Evolutionary conservation across 2,329 filamentous ascomycete genomes (phyloP).

Genomic region (Aspergillus ochraceoroseus): DNA sequence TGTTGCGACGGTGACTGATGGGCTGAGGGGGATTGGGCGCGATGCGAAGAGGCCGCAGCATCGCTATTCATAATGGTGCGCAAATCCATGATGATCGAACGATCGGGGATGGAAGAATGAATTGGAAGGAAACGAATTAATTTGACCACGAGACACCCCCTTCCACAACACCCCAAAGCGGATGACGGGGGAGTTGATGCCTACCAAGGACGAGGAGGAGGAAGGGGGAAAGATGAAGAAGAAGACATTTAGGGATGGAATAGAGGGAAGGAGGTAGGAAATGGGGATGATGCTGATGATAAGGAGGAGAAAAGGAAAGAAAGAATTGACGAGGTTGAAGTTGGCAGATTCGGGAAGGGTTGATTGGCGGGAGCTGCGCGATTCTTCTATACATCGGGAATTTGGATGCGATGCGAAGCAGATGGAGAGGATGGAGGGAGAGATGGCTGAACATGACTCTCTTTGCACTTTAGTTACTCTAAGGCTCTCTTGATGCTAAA

Average conservation of each 20-base stretch:
- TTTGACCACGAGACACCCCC: slow-evolving; percentile 11
- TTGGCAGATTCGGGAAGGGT: slow-evolving; percentile 3
- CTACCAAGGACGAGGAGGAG: slow-evolving; percentile 8
- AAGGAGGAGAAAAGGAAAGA: slow-evolving; percentile 8
- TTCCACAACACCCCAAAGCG: slow-evolving; percentile 15
- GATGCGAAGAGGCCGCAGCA: slow-evolving; percentile 32
- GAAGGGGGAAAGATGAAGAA: slow-evolving; percentile 1
- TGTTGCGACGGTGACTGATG: slow-evolving; percentile 26
- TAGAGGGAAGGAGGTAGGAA: not conserved
- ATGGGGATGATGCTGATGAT: slow-evolving; percentile 3
- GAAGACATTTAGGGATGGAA: slow-evolving; percentile 13
- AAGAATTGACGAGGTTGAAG: slow-evolving; percentile 6
- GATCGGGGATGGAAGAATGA: not conserved
- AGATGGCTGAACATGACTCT: too few species aligned
- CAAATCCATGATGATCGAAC: slow-evolving; percentile 45
- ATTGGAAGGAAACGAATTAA: not conserved
- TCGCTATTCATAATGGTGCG: slow-evolving; percentile 51
- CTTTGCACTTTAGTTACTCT: too few species aligned
- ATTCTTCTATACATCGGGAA: too few species aligned
- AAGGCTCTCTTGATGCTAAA: too few species aligned
- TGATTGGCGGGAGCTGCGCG: not conserved
- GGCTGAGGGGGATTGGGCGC: slow-evolving; percentile 24
- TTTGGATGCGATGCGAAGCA: too few species aligned
- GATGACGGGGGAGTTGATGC: slow-evolving; percentile 3
- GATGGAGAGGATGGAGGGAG: not conserved